Evolutionary conservation across 129 eudicot species (phyloP).

Genomic region (Ambrosia trifida): DNA sequence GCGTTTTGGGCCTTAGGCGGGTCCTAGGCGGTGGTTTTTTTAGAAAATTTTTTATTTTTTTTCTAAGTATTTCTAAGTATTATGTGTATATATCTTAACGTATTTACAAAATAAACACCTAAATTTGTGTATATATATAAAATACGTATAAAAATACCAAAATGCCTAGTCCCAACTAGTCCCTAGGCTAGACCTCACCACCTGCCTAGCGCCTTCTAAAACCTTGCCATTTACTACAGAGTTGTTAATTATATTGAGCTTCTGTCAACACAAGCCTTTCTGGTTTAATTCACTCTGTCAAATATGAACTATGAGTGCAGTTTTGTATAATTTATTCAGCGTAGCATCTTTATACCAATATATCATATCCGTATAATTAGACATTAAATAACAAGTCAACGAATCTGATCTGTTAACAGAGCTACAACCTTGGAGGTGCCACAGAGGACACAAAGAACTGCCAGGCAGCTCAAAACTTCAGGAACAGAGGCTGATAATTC

Average conservation of each 20-base stretch:
- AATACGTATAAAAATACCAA: too few relatives aligned
- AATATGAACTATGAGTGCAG: background rate
- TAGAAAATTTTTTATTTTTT: too few relatives aligned
- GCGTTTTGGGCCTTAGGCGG: too few relatives aligned
- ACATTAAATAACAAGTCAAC: background rate
- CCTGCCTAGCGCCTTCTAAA: too few relatives aligned
- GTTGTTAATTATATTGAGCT: slow-evolving; percentile 2
- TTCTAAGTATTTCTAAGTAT: too few relatives aligned
- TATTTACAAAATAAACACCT: too few relatives aligned
- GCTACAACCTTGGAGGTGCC: slow-evolving; percentile 56
- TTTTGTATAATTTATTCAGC: background rate
- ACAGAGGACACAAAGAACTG: slow-evolving; percentile 52
- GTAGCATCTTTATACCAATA: background rate
- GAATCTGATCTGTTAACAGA: slow-evolving; percentile 14
- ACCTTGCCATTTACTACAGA: background rate
- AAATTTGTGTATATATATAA: too few relatives aligned
- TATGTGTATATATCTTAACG: too few relatives aligned
- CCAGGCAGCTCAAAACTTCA: slow-evolving; percentile 62
- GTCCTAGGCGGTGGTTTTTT: too few relatives aligned
- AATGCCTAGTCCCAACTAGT: too few relatives aligned
- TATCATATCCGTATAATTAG: background rate
- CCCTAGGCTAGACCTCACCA: too few relatives aligned
- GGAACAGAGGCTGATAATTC: slow-evolving; percentile 49
- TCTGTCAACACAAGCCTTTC: background rate
- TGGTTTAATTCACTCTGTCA: background rate